phyloP scores from a whole-genome alignment of 1,139 yeast genomes.

The Ogataea hybrid region DNA sequence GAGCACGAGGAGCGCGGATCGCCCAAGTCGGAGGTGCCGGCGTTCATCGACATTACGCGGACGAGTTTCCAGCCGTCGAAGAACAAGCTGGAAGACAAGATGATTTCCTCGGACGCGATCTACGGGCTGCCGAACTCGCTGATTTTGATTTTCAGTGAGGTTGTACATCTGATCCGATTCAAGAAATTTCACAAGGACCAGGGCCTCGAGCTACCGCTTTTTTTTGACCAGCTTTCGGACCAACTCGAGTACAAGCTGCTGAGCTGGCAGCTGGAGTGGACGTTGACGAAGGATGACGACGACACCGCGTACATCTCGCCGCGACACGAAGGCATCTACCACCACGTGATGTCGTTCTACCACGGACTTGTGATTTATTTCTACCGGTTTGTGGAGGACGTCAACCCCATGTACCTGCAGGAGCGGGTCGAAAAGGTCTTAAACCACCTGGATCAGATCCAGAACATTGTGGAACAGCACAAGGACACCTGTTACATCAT shows the following conservation, averaged over 20 bases:
- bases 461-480: conserved; percentile 48
- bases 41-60: conserved; percentile 39
- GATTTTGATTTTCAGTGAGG: conserved; percentile 66
- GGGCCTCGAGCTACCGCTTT: conserved; percentile 38
- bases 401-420: conserved; percentile 52
- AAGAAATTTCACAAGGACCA: conserved; percentile 50
- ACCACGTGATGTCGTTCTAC: conserved; percentile 79
- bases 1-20: neutral
- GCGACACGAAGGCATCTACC: conserved; percentile 73
- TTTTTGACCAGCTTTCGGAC: conserved; percentile 44
- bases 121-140: conserved; percentile 85
- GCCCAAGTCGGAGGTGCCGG: conserved; percentile 28
- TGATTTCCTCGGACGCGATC: conserved; percentile 75
- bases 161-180: conserved; percentile 62
- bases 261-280: conserved; percentile 71
- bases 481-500: conserved; percentile 48
- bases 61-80: conserved; percentile 35
- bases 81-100: conserved; percentile 41
- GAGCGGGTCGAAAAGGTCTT: conserved; percentile 60
- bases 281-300: conserved; percentile 33
- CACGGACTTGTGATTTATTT: conserved; percentile 75
- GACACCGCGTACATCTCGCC: conserved; percentile 44
- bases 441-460: conserved; percentile 63
- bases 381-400: conserved; percentile 60
- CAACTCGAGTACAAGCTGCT: conserved; percentile 51